These are phyloP conservation scores for Phytopythium oedochilum DNA, from an alignment of 352 stramenopile genomes.

Conservation along the genomic window DNA sequence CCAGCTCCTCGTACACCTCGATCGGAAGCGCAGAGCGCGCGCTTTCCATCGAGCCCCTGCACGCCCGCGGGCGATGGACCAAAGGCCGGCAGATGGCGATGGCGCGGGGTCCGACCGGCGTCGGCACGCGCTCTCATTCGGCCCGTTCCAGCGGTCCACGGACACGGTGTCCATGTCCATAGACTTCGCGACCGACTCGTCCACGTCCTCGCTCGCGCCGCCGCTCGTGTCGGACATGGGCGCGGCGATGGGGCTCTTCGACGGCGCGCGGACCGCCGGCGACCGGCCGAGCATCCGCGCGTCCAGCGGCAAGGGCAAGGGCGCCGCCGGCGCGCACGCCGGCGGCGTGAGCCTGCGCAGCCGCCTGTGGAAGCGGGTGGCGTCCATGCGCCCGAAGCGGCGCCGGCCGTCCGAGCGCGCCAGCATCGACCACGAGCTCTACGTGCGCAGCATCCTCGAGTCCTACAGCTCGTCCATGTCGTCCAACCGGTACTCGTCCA, in stretches of 20 bases:
- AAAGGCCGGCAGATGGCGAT: slow-evolving; percentile 1
- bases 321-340: slow-evolving; percentile 8
- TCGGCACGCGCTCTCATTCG: background rate
- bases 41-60: background rate
- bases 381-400: slow-evolving; percentile 18
- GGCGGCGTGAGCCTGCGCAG: slow-evolving; percentile 11
- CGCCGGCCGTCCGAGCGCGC: slow-evolving; percentile 15
- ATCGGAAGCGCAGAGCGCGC: background rate
- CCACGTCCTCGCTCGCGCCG: slow-evolving; percentile 13
- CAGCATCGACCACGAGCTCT: slow-evolving; percentile 56
- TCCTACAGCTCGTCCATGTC: slow-evolving; percentile 72
- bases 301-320: slow-evolving; percentile 11
- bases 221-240: slow-evolving; percentile 14
- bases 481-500: slow-evolving; percentile 50
- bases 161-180: background rate
- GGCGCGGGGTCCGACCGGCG: slow-evolving; percentile 1
- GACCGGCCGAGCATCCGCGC: background rate
- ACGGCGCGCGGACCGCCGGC: slow-evolving; percentile 4
- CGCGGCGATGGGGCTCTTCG: slow-evolving; percentile 11
- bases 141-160: background rate
- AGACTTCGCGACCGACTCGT: slow-evolving; percentile 22
- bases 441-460: slow-evolving; percentile 70
- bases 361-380: slow-evolving; percentile 35
- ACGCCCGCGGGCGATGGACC: background rate
- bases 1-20: background rate